Conservation (phyloP, 2,329 filamentous ascomycete genomes). For the Colletotrichum shisoi region DNA sequence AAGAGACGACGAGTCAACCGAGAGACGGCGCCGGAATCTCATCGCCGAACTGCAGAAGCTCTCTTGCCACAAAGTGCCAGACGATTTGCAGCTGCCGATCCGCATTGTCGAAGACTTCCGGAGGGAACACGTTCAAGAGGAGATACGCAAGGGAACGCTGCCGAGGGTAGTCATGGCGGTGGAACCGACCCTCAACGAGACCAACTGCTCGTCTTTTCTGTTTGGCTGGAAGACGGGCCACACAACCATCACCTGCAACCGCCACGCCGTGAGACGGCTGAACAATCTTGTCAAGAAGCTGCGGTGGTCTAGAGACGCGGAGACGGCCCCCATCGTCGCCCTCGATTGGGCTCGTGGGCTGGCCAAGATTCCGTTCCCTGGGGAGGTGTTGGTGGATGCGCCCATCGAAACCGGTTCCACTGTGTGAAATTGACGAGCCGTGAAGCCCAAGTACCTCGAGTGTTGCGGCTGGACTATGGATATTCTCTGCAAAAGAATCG, state of each 20-base stretch:
- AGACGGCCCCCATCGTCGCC: conserved; percentile 22
- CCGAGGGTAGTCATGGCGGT: conserved; percentile 46
- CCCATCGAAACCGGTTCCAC: neutral
- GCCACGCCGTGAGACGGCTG: conserved; percentile 18
- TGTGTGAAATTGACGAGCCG: neutral
- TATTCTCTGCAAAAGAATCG: neutral
- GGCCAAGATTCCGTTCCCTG: conserved; percentile 28
- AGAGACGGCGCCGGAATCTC: conserved; percentile 28
- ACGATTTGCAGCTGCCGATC: conserved; percentile 49
- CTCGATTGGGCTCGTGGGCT: conserved; percentile 33
- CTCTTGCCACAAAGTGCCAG: conserved; percentile 47
- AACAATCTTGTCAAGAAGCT: conserved; percentile 29
- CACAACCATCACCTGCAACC: conserved; percentile 51
- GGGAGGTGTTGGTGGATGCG: conserved; percentile 25
- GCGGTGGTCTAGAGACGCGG: conserved; percentile 29
- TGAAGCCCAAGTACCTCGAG: neutral
- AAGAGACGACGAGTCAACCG: conserved; percentile 7
- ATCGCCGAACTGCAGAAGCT: conserved; percentile 47
- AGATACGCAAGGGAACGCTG: conserved; percentile 41
- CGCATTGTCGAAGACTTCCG: conserved; percentile 41
- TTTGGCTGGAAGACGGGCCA: conserved; percentile 50
- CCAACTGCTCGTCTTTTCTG: conserved; percentile 52
- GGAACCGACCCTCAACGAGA: conserved; percentile 47
- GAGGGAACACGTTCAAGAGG: conserved; percentile 41
- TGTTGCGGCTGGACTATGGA: neutral